phyloP scores from a whole-genome alignment of 164 flowering plant genomes.

The Chloranthus sessilifolius region DNA sequence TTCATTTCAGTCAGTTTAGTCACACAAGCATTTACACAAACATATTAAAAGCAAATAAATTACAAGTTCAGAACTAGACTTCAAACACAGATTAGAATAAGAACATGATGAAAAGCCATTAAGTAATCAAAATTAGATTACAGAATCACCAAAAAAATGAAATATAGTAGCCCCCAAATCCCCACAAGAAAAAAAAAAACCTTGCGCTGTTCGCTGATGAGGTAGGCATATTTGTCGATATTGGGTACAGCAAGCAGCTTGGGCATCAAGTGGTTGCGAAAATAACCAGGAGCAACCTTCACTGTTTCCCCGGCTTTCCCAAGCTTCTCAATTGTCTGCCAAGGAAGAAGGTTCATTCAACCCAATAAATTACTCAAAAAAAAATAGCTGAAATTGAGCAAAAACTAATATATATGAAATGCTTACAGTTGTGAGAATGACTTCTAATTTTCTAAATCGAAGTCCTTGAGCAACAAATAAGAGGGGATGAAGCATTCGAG shows the following conservation, averaged over 20 bases:
- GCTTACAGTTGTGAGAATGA: constrained; percentile 87
- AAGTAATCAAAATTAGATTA: too few relatives aligned
- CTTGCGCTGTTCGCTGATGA: constrained; percentile 80
- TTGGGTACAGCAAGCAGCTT: constrained; percentile 95
- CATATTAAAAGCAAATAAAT: background rate
- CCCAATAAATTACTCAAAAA: background rate
- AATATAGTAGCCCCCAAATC: too few relatives aligned
- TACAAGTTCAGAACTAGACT: background rate
- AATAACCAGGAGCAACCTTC: constrained; percentile 95
- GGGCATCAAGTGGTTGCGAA: constrained; percentile 95
- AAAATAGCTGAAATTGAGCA: background rate
- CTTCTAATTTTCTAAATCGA: constrained; percentile 76
- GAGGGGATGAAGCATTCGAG: constrained; percentile 42
- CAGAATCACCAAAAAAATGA: too few relatives aligned
- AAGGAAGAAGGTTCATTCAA: background rate
- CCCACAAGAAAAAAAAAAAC: constrained; percentile 31
- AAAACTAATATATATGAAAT: background rate
- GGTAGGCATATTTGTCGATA: constrained; percentile 77
- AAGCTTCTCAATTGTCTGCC: constrained; percentile 75
- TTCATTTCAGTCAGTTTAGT: too few relatives aligned
- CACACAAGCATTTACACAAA: constrained; percentile 1
- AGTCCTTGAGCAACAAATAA: constrained; percentile 65
- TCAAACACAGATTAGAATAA: background rate
- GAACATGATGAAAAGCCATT: background rate
- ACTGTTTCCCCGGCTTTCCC: constrained; percentile 96